Base-by-base conservation (phyloP, 2,329 filamentous ascomycete species). In the Botrytis medusae region DNA sequence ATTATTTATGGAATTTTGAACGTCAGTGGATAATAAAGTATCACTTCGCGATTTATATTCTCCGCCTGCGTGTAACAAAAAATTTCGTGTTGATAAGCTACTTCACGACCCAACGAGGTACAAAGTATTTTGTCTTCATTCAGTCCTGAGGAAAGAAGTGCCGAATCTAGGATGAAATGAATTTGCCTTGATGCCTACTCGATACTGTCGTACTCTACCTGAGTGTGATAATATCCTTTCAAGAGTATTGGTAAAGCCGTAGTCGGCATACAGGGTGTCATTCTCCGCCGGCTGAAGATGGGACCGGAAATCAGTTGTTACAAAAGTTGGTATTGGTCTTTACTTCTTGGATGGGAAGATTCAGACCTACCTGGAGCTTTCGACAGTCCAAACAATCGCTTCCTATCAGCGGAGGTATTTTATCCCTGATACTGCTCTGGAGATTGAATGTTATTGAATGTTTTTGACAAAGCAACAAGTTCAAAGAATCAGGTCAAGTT, bases 11-110 rank as follows among this genome's bases (percentile, higher is more conserved):
- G 14, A 16, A 10, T 48, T 22, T 22, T 22, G 57, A 59, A 29
- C 25, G 20, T 59, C 37, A 25, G 14, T 60, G 51, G 29, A 46
- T 34, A n/a, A 46, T 34, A n/a, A 37, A 20, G 25, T 40, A 54
- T 44, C 7, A 67, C 37, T 67, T 67, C 46, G 61, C 51, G 42
- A 46, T 61, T 72, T 51, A 51, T 48, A 61, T 72, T 37, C 37
- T 60, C 62, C 10, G 14, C 37, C 12, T 2, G 62, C 48, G 62
- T 32, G 46, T 42, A 60, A 46, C 32, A 25, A 29, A 20, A 34
- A 48, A 8, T 18, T 57, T 51, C 22, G 10, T 20, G 20, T 60
- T 44, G n/a, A 44, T 34, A 61, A 70, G 29, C 61, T 29, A 51
- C 7, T 32, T 68, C 9, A 42, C 22, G 4, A 68, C 48, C 16